Evolutionary conservation across 768 basidiomycete species (phyloP), one percentile per base, ranked within the genome.

Genomic region (Boletellus sp.): DNA sequence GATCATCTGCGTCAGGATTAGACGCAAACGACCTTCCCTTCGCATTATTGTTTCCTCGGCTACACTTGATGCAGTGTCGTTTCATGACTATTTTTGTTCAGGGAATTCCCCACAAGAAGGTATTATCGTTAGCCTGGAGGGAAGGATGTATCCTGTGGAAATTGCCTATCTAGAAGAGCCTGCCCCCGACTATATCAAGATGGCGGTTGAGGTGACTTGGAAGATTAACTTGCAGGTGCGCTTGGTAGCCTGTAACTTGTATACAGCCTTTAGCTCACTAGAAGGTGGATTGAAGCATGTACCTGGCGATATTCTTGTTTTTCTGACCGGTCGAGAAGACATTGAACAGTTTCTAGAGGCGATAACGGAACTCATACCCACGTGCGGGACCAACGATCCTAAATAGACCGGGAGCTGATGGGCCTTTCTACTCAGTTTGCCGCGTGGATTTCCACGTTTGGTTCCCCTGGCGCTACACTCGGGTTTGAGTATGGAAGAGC

Each of bases 31-130:
- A 20, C 90, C 94, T 11, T 84, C 88, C 1, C 80, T 99, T 40
- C 80, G 96, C 22, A 73, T 99, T 31, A 86, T 99, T 34, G 85
- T 98, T 28, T 98, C 96, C 11, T 96, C 94, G 4, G 96, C 96
- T 3, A 99, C 96, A 0, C 83, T 99, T 22, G 96, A 99, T 64
- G 95, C 95, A 19, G 78, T 81, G 28, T 82, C 85, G 8, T 94
- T 99, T 63, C 70, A 86, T 34, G 85, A 94, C 45, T 98, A 94
- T 68, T 99, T 99, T 69, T 83, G 84, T 28, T 72, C 80, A 1
- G 78, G 78, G 17, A 76, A 74, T 16, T 73, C 76, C n/a, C 57
- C 76, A 2, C 78, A 83, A 50, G 91, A 90, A 50, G 88, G 89
- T 0, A 83, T 79, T 2, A 87, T 98, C 51, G 78, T 97, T 57